Conservation (phyloP, 768 basidiomycete genomes). For the Phallus indusiatus region DNA sequence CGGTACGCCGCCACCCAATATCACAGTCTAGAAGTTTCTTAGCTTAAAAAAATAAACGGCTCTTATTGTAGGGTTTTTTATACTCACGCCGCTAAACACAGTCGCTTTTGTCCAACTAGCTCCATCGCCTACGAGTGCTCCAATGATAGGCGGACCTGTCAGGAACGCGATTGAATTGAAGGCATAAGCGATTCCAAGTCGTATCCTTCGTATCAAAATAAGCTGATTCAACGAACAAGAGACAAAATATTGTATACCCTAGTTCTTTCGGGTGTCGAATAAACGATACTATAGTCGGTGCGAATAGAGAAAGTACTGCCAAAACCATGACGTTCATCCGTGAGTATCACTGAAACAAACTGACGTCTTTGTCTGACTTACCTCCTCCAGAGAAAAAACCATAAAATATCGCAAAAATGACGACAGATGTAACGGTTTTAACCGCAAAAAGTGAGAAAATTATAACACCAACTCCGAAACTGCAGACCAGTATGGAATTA, state of each 20-base stretch:
- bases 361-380: too few relatives aligned
- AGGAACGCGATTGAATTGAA: background rate
- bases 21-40: background rate
- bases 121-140: slow-evolving; percentile 39
- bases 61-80: background rate
- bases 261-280: slow-evolving; percentile 40
- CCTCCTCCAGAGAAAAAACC: slow-evolving; percentile 40
- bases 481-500: slow-evolving; percentile 30
- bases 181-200: background rate
- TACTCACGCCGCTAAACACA: slow-evolving; percentile 39
- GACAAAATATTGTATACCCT: slow-evolving; percentile 31
- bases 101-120: slow-evolving; percentile 54
- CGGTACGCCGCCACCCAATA: background rate
- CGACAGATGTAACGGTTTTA: slow-evolving; percentile 24
- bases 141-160: slow-evolving; percentile 47
- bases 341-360: too few relatives aligned
- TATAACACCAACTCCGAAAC: slow-evolving; percentile 23
- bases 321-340: background rate
- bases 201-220: background rate
- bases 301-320: slow-evolving; percentile 18
- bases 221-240: background rate
- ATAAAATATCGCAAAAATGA: slow-evolving; percentile 31
- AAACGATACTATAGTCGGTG: slow-evolving; percentile 35
- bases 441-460: slow-evolving; percentile 38
- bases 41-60: background rate